Conservation (phyloP, 805 yeast species). For the Zygosaccharomyces lentus region DNA sequence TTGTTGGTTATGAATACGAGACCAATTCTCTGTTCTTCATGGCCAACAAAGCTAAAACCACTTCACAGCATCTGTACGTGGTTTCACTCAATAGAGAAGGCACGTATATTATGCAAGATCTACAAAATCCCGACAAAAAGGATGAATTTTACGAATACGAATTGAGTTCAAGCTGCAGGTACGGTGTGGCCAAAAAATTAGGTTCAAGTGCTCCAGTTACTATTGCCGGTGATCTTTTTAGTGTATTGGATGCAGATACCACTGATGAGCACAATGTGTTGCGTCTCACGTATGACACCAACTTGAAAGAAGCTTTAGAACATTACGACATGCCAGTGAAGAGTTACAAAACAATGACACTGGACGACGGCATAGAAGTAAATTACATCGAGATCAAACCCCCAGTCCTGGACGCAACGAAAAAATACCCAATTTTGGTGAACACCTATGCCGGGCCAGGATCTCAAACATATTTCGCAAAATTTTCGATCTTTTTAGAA, state of each 20-base stretch:
- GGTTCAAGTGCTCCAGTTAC: slow-evolving; percentile 28
- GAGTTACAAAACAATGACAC: slow-evolving; percentile 37
- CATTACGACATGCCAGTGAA: slow-evolving; percentile 46
- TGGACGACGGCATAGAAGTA: slow-evolving; percentile 40
- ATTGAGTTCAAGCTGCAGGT: slow-evolving; percentile 56
- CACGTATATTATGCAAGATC: slow-evolving; percentile 4
- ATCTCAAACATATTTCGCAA: slow-evolving; percentile 50
- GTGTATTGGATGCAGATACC: slow-evolving; percentile 10
- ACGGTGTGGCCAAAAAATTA: slow-evolving; percentile 25
- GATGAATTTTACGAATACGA: slow-evolving; percentile 41
- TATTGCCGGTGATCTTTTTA: slow-evolving; percentile 25
- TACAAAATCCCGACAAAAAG: slow-evolving; percentile 21
- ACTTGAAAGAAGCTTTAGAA: slow-evolving; percentile 20
- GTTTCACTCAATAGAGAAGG: slow-evolving; percentile 36
- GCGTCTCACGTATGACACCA: slow-evolving; percentile 16
- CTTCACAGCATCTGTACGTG: slow-evolving; percentile 58
- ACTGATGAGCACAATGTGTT: slow-evolving; percentile 8
- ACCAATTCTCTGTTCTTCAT: slow-evolving; percentile 49
- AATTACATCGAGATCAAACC: slow-evolving; percentile 65
- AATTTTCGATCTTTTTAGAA: slow-evolving; percentile 50
- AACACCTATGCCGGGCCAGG: slow-evolving; percentile 82
- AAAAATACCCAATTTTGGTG: slow-evolving; percentile 60
- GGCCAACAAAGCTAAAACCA: slow-evolving; percentile 43
- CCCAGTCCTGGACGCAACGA: slow-evolving; percentile 43
- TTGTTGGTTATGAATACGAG: slow-evolving; percentile 44